Base-by-base conservation (phyloP, 257 asterid genomes). In the Osmanthus fragrans region DNA sequence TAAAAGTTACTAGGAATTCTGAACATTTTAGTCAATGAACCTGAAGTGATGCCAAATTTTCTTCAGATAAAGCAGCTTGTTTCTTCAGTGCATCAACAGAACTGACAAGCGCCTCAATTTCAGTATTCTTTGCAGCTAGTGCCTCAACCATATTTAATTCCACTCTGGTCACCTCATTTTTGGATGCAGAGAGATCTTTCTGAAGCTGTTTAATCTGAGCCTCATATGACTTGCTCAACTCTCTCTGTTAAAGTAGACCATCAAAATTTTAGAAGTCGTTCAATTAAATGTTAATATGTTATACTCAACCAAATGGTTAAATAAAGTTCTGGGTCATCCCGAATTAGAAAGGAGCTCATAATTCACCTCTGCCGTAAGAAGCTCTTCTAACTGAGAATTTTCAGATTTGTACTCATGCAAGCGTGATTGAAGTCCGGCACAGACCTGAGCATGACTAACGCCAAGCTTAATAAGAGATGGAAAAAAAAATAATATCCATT, bases 381-480 rank as follows among this genome's bases (percentile, higher is more conserved):
- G 98, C 89, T 96, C 98, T 81, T 96, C 99, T 77, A 96, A 68
- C 84, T 93, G 99, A 77, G 98, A 92, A 89, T 92, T 96, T 90
- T 96, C 98, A 80, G 97, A 96, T 89, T 96, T 96, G 82, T 89
- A 90, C 86, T 96, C 99, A 83, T 96, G 98, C 72, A 96, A 92
- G 79, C 99, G 99, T 71, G 97, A 88, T 78, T 98, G 94, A 77
- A 96, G 97, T 79, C 99, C 99, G 73, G 99, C 97, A 84, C 99
- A 96, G 81, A 96, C 96, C 98, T 96, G 90, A 77, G 67, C 51
- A 81, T 80, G 71, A 74, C 30, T 76, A 83, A 39, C 64, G 71
- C 54, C n/a, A 70, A 68, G 47, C 64, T 56, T 30, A n/a, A 56
- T 66, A 19, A 67, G 21, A 77, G 36, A 80, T 23, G 25, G 33